Base-by-base conservation (phyloP, 1,284 basidiomycete species). In the Wallemia hederae region DNA sequence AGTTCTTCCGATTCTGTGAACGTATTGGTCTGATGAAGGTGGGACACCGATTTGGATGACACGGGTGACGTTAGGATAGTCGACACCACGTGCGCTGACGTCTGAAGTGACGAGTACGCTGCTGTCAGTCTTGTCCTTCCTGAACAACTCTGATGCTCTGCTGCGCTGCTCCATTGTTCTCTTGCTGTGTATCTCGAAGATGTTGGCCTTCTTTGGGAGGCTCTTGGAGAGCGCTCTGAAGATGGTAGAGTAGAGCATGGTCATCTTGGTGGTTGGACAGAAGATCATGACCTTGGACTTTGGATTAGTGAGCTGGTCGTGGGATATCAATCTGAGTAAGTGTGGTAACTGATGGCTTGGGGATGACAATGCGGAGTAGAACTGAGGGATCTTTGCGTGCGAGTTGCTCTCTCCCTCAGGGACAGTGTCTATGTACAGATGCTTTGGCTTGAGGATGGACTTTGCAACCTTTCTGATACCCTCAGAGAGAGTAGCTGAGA, bases 1-100 rank as follows among this genome's bases (percentile, higher is more conserved):
- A 2, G 92, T 97, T 66, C 92, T 80, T 27, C 92, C 92, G 65
- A 97, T 97, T 28, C 94, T 83, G 73, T 98, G 92, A 63, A 98
- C 83, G 70, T 97, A 98, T 66, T 84, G 79, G 58, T 90, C 83
- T 11, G 77, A 70, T 2, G 71, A 75, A 5, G 72, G 69, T 0
- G 92, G 89, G 2, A 85, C 74, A 62, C 92, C 88, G 61, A 98
- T 74, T 71, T 97, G 92, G 66, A 98, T 87, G 61, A 97, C 86
- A 27, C 91, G 81, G 0, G 89, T 91, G 24, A 94, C 75, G 15
- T 69, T 69, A 5, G 85, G 86, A 69, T 91, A 91, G 70, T 91
- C 86, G 62, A 94, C 80, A 24, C 88, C 88, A 61, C 88, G 80
- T 11, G 89, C 88, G 14, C 86, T 89, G 1, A 96, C 83, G 66